Conservation (phyloP, 768 basidiomycete species). For the Xanthoconium stramineum region DNA sequence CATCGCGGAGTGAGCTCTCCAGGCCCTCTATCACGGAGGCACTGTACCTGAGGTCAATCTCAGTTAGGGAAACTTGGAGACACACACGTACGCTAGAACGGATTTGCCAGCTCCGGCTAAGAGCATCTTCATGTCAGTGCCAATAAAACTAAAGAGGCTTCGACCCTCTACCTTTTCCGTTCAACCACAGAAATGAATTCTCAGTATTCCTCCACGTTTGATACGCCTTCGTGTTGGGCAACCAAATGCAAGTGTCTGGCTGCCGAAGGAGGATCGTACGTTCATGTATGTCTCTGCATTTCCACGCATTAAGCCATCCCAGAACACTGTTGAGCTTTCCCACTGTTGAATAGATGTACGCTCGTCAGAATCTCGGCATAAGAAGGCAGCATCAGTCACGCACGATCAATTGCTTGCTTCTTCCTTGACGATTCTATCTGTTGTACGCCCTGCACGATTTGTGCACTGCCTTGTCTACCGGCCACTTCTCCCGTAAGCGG, state of each 20-base stretch:
- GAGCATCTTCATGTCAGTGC: not conserved
- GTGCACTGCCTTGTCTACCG: too few species aligned
- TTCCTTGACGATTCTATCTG: not conserved
- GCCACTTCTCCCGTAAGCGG: not conserved
- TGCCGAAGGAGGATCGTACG: not conserved
- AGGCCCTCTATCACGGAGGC: constrained; percentile 14
- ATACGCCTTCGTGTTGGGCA: not conserved
- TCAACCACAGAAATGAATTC: constrained; percentile 9
- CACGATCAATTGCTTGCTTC: not conserved
- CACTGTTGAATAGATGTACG: not conserved
- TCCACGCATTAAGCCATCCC: constrained; percentile 2
- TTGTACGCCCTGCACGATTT: too few species aligned
- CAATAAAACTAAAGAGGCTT: accelerated
- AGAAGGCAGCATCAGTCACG: not conserved
- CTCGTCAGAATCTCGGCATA: not conserved
- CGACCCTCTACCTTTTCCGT: constrained; percentile 11
- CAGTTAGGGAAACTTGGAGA: accelerated
- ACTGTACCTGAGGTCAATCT: not conserved
- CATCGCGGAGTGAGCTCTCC: not conserved
- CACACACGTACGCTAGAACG: constrained; percentile 7
- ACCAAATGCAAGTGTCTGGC: constrained; percentile 11
- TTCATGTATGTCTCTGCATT: not conserved
- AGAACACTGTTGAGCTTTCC: constrained; percentile 1
- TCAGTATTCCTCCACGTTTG: constrained; percentile 1
- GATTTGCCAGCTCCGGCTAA: constrained; percentile 18